These are phyloP conservation scores for Pseudogymnoascus sp. DNA, from an alignment of 2,329 filamentous ascomycete species.

Conservation along the genomic window DNA sequence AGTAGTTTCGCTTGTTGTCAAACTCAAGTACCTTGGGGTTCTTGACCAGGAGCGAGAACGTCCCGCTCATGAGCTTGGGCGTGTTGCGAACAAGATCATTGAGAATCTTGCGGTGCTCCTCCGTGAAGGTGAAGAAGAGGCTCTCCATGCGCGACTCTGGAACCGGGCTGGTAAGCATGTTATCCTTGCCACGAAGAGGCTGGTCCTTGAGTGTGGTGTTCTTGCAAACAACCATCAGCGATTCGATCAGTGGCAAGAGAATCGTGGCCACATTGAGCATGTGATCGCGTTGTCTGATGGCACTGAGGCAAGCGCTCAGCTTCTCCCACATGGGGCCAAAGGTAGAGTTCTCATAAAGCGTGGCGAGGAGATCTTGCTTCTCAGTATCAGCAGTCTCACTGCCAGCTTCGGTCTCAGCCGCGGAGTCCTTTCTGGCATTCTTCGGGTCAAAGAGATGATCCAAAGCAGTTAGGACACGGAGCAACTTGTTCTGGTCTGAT, in stretches of 20 bases:
- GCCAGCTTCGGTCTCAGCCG: conserved; percentile 42
- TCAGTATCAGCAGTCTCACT: conserved; percentile 48
- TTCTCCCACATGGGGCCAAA: conserved; percentile 90
- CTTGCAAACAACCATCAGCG: conserved; percentile 98
- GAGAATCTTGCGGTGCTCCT: conserved; percentile 93
- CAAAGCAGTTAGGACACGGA: conserved; percentile 84
- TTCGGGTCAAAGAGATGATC: conserved; percentile 93
- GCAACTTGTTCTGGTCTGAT: conserved; percentile 91
- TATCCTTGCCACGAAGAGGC: conserved; percentile 47
- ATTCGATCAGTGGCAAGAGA: conserved; percentile 86
- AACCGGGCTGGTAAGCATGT: conserved; percentile 65
- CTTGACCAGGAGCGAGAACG: conserved; percentile 90
- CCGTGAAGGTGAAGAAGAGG: conserved; percentile 94
- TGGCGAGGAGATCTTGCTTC: conserved; percentile 78
- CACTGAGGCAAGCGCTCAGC: conserved; percentile 77
- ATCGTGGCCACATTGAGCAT: conserved; percentile 98
- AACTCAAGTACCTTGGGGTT: conserved; percentile 99
- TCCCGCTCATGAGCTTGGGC: conserved; percentile 96
- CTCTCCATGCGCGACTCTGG: conserved; percentile 78
- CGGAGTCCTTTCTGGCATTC: conserved; percentile 41
- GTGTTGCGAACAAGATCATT: conserved; percentile 97
- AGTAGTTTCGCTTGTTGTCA: conserved; percentile 99
- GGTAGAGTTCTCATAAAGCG: conserved; percentile 81
- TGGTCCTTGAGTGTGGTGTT: conserved; percentile 61
- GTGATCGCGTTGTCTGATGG: conserved; percentile 84